Evolutionary conservation across 2,329 filamentous ascomycete genomes (phyloP).

Genomic region (Aureobasidium zeae): DNA sequence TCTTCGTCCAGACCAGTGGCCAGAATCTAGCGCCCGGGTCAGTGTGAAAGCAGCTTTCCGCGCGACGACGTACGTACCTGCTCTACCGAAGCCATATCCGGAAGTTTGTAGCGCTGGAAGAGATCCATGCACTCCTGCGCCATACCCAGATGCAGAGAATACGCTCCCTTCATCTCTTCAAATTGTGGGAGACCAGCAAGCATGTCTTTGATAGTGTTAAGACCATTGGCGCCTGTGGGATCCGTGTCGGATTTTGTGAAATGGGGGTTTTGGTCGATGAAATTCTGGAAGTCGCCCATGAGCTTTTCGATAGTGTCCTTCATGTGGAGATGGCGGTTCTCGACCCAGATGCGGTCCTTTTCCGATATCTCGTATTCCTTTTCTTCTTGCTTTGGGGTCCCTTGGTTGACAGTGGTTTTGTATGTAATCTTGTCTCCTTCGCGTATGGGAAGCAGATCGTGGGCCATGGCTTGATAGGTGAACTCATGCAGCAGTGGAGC

Average conservation of each 20-base stretch:
- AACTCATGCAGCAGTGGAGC: constrained; percentile 90
- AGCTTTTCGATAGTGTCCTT: constrained; percentile 93
- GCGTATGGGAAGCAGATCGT: constrained; percentile 80
- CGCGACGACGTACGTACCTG: constrained; percentile 44
- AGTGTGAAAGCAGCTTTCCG: neutral
- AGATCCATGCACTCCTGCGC: constrained; percentile 94
- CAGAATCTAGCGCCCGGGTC: constrained; percentile 47
- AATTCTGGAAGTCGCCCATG: constrained; percentile 85
- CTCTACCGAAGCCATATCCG: constrained; percentile 79
- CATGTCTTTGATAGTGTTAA: constrained; percentile 96
- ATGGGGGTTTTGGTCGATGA: constrained; percentile 82
- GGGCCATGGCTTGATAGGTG: constrained; percentile 96
- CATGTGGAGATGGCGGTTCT: constrained; percentile 93
- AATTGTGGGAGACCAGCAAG: constrained; percentile 89
- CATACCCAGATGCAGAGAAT: constrained; percentile 91
- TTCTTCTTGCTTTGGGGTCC: constrained; percentile 57
- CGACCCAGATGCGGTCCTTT: constrained; percentile 88
- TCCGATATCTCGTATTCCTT: constrained; percentile 90
- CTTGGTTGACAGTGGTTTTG: constrained; percentile 68
- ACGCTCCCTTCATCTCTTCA: constrained; percentile 88
- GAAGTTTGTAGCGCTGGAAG: constrained; percentile 75
- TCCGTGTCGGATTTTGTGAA: constrained; percentile 69
- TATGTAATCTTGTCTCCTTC: constrained; percentile 86
- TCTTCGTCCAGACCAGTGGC: constrained; percentile 92
- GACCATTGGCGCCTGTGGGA: constrained; percentile 44